Conservation (phyloP, 2,329 filamentous ascomycete species). For the Xylaria sp. region DNA sequence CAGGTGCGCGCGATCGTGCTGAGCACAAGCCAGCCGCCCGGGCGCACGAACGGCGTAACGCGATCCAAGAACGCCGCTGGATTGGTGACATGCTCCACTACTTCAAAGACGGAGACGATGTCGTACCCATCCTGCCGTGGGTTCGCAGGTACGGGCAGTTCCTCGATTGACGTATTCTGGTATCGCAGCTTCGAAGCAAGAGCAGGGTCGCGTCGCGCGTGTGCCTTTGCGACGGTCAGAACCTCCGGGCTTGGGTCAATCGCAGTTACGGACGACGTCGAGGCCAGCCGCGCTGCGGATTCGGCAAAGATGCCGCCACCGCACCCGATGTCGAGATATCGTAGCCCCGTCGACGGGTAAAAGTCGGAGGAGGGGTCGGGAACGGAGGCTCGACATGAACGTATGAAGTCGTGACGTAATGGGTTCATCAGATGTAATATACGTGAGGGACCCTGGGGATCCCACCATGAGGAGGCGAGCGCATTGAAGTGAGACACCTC, state of each 20-base stretch:
- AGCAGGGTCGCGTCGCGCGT: conserved; percentile 78
- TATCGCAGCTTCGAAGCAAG: conserved; percentile 75
- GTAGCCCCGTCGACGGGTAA: conserved; percentile 56
- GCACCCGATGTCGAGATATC: conserved; percentile 92
- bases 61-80: conserved; percentile 78
- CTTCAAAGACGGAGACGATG: conserved; percentile 89
- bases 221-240: conserved; percentile 77
- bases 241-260: conserved; percentile 83
- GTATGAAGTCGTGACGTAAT: conserved; percentile 91
- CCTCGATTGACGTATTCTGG: conserved; percentile 80
- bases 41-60: conserved; percentile 80
- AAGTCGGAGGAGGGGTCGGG: conserved; percentile 52
- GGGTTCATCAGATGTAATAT: conserved; percentile 98
- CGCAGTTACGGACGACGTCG: conserved; percentile 73
- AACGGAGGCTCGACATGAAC: conserved; percentile 71
- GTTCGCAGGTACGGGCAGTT: conserved; percentile 58
- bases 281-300: conserved; percentile 75
- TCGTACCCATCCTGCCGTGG: conserved; percentile 68
- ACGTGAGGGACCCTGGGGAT: conserved; percentile 89
- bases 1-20: conserved; percentile 93
- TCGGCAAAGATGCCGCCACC: conserved; percentile 98
- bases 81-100: conserved; percentile 88
- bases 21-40: conserved; percentile 91
- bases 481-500: conserved; percentile 95
- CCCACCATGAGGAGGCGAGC: conserved; percentile 96